Base-by-base conservation (phyloP, 768 basidiomycete species). In the Vararia minispora region DNA sequence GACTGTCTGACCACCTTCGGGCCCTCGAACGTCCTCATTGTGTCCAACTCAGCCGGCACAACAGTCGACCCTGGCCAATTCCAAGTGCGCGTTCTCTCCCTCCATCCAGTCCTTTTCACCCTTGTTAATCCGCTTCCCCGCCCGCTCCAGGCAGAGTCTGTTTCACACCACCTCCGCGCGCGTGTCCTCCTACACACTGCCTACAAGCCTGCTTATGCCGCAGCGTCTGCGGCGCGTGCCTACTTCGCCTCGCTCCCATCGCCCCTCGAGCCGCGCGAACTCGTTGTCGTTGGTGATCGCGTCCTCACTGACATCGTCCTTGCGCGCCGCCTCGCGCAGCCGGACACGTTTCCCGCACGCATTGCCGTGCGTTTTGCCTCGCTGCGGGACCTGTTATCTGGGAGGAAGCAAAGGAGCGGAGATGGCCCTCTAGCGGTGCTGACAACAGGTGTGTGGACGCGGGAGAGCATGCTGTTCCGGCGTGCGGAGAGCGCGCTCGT, bases 11-110 rank as follows among this genome's bases (percentile, higher is more conserved):
- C 68, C 29, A 68, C 72, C 0, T 97, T 98, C 49, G 86, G 85
- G 0, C 67, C 76, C 18, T 70, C 69, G 1, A 82, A 88, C 43
- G 73, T 99, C 5, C 63, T 99, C 44, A 75, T 98, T 32, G 92
- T 98, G 24, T 89, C 86, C 57, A 99, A 99, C 55, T 91, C 92
- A 14, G 89, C 89, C 0, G 92, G 94, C 2, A 84, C 87, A 18
- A 70, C 64, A 40, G 68, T 77, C 40, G 87, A 88, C 46, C 64
- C 79, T 0, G 83, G 79, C 14, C 76, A 76, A 11, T 71, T 97
- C 31, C 85, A 91, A 59, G 92, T 88, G 46, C 49, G 71, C 65
- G 34, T 30, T 12, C 33, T 8, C 39, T 12, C 20, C 8, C 5
- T 38, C n/a, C 9, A 2, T 28, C 21, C 28, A 17, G 27, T 43